A percentile compares a stretch with the other conserved stretches of the same genome.
Evolutionary conservation across 176 grass and related monocot species (phyloP).

Genomic region (Phragmites australis): DNA sequence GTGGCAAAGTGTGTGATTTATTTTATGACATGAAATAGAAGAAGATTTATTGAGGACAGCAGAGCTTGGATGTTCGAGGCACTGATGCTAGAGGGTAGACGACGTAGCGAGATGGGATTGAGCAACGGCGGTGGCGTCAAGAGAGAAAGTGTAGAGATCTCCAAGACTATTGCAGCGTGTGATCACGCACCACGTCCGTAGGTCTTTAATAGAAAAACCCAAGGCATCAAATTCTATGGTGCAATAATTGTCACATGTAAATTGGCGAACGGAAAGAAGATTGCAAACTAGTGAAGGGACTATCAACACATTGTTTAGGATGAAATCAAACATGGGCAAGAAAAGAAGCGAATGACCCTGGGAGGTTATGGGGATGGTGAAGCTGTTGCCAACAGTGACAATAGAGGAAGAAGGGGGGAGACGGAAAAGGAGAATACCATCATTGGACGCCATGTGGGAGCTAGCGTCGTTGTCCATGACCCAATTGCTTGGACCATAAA

Average conservation of each 20-base stretch:
- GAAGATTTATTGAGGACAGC: no score
- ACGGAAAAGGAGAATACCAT: not conserved
- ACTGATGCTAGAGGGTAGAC: not conserved
- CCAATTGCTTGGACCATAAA: not conserved
- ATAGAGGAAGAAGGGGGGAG: no score
- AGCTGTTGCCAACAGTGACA: not conserved
- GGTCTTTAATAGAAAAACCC: not conserved
- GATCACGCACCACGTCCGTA: not conserved
- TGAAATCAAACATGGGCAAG: not conserved
- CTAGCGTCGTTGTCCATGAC: not conserved
- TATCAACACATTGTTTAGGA: not conserved
- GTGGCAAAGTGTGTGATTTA: no score
- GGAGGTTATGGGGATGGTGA: not conserved
- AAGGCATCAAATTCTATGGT: not conserved
- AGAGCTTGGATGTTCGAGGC: not conserved
- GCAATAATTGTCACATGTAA: not conserved
- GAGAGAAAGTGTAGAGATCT: not conserved
- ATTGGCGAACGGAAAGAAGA: not conserved
- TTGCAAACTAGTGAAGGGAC: not conserved
- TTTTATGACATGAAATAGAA: no score
- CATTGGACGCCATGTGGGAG: not conserved
- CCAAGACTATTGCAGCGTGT: not conserved
- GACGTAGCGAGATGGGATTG: not conserved
- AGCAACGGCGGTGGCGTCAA: not conserved
- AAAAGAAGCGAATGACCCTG: not conserved